Evolutionary conservation across 2,329 filamentous ascomycete species (phyloP), one percentile per base, ranked within the genome.

Genomic region (Penicillium sclerotiorum): DNA sequence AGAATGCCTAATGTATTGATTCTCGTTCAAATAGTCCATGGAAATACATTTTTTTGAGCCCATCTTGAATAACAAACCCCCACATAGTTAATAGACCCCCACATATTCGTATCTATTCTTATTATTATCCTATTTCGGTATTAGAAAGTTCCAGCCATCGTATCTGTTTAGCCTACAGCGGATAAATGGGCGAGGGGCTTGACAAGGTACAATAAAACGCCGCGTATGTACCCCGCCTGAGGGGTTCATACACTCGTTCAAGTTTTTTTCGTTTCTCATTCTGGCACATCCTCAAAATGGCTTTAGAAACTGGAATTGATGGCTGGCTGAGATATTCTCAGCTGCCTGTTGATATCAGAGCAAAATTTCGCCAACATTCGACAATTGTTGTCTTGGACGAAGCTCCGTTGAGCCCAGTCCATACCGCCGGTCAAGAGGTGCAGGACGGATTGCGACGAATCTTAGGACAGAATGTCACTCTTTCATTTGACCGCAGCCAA

Each of bases 311-410:
- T 59, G 83, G 83, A 15, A 67, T 82, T 13, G 70, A 77, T 45
- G 83, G 72, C 39, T 86, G 83, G 83, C 66, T 86, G 47, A 76
- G 83, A 40, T 86, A 86, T 61, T 81, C 82, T 28, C 74, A 74
- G 8, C 61, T 82, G 11, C 69, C 73, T 12, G 37, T 64, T 30
- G 61, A 66, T 17, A 60, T 62, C 12, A 61, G 63, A 72, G 37
- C 62, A 18, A 30, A 64, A 23, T 67, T 67, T 18, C 52, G 46
- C 1, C 56, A 77, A 2, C 80, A 80, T 5, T 68, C 69, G 15
- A 66, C 58, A 8, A 77, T 85, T 45, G 63, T 81, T 25, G 70
- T 74, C 6, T 70, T 83, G 49, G 85, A 83, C 59, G 72, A 66
- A 13, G 79, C 77, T 5, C 59, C 73, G 44, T 70, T 63, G 6